Evolutionary conservation across 139 green algal species (phyloP).

Genomic region (Chlamydomonas sp.): DNA sequence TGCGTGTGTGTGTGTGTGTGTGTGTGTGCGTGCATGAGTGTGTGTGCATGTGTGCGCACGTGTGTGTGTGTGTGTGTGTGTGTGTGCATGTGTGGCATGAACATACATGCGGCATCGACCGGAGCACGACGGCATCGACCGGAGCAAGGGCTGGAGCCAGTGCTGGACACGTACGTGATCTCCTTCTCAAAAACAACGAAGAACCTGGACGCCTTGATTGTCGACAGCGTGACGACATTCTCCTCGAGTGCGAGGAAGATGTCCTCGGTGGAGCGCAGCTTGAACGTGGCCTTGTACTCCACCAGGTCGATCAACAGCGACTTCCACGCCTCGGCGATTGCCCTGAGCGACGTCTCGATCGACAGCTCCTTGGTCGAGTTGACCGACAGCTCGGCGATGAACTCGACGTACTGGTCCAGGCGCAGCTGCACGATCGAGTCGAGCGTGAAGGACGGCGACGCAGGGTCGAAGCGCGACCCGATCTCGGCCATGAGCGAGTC

Average conservation of each 20-base stretch:
- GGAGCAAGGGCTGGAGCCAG: too few species aligned
- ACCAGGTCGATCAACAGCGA: conserved; percentile 65
- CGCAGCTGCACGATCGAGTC: conserved; percentile 61
- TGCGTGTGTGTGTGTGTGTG: too few species aligned
- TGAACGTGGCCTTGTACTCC: conserved; percentile 63
- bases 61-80: neutral
- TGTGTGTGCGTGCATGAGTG: too few species aligned
- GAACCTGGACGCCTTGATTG: conserved; percentile 83
- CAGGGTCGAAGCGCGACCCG: conserved; percentile 2
- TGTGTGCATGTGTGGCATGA: too few species aligned
- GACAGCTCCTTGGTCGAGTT: conserved; percentile 70
- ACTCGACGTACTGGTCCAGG: conserved; percentile 69
- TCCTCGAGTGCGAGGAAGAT: conserved; percentile 76
- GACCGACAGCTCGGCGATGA: conserved; percentile 66
- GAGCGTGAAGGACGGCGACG: conserved; percentile 59
- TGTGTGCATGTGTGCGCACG: neutral
- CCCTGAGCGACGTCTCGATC: conserved; percentile 57
- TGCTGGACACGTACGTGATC: too few species aligned
- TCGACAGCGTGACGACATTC: conserved; percentile 74
- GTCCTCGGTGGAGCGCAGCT: conserved; percentile 76
- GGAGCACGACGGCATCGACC: too few species aligned
- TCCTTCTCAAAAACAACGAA: conserved; percentile 78
- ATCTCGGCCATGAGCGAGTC: conserved; percentile 61
- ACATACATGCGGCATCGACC: too few species aligned
- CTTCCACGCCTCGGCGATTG: conserved; percentile 33